Conservation (phyloP, 2,329 filamentous ascomycete species). For the Trichophyton equinum region DNA sequence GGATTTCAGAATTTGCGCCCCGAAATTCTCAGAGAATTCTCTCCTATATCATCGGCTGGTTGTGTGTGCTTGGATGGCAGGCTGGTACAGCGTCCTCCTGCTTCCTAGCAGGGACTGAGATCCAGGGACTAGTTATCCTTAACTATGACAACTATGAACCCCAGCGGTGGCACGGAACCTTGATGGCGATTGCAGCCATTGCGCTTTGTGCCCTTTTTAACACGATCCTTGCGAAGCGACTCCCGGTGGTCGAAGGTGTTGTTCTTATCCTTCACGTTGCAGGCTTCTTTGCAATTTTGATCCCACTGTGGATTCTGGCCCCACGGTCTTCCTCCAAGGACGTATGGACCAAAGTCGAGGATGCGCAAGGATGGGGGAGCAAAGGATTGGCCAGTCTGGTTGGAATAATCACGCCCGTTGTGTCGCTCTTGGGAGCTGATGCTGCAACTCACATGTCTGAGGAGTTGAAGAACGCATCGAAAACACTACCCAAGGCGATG, state of each 20-base stretch:
- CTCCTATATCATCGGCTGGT: conserved; percentile 30
- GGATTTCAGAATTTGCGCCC: conserved; percentile 36
- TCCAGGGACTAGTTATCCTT: conserved; percentile 22
- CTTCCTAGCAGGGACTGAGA: conserved; percentile 22
- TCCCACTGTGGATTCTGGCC: conserved; percentile 28
- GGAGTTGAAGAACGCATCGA: conserved; percentile 26
- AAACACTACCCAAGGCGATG: conserved; percentile 27
- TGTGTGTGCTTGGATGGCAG: conserved; percentile 22
- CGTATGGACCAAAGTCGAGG: conserved; percentile 1
- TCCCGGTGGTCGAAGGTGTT: conserved; percentile 22
- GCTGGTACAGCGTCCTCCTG: conserved; percentile 16
- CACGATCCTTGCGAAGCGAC: conserved; percentile 16
- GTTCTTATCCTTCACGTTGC: conserved; percentile 28
- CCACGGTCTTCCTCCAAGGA: not conserved
- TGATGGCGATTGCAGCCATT: conserved; percentile 28
- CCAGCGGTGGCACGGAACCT: conserved; percentile 26
- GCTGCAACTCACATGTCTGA: conserved; percentile 17
- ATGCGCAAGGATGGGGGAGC: conserved; percentile 4
- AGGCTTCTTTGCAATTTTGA: conserved; percentile 33
- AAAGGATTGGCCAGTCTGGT: not conserved
- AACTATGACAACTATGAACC: conserved; percentile 22
- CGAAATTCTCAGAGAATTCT: conserved; percentile 29
- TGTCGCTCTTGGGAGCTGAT: conserved; percentile 3
- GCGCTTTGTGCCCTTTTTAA: conserved; percentile 19
- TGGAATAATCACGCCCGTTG: conserved; percentile 1